Evolutionary conservation across 1,139 yeast genomes (phyloP).

Genomic region (Ogataea hybrid): DNA sequence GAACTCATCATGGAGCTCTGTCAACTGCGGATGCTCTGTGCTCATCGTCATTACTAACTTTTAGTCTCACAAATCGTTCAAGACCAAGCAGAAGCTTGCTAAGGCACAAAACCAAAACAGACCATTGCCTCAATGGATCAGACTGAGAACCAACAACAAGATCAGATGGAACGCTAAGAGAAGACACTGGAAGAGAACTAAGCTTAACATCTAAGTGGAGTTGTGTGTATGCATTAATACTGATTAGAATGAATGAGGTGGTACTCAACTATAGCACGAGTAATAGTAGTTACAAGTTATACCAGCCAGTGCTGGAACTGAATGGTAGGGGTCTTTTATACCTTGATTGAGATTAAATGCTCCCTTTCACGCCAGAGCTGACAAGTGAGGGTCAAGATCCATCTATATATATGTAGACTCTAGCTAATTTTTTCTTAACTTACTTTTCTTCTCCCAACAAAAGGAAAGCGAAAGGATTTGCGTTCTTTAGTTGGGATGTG

Average conservation of each 20-base stretch:
- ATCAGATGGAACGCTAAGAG: slow-evolving; percentile 99
- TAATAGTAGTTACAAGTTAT: too few relatives aligned
- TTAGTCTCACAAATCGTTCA: slow-evolving; percentile 95
- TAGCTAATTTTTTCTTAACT: background rate
- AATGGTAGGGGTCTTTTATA: background rate
- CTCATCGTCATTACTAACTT: slow-evolving; percentile 6
- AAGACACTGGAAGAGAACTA: slow-evolving; percentile 99
- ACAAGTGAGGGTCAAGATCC: background rate
- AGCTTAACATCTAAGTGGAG: slow-evolving; percentile 84
- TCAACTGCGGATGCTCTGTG: background rate
- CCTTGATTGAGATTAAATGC: background rate
- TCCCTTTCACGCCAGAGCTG: background rate
- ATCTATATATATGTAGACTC: background rate
- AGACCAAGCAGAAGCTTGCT: slow-evolving; percentile 98
- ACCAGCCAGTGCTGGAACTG: too few relatives aligned
- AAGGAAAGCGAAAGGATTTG: slow-evolving; percentile 3
- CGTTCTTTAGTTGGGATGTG: slow-evolving; percentile 1
- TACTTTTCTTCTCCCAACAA: slow-evolving; percentile 2
- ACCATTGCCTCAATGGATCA: slow-evolving; percentile 99
- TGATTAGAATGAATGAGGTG: slow-evolving; percentile 8
- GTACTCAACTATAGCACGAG: background rate
- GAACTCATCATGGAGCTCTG: background rate
- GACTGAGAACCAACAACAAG: slow-evolving; percentile 97
- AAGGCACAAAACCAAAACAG: slow-evolving; percentile 99
- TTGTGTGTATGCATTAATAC: slow-evolving; percentile 18